Evolutionary conservation across 2,329 filamentous ascomycete genomes (phyloP).

Genomic region (Cordyceps farinosa): DNA sequence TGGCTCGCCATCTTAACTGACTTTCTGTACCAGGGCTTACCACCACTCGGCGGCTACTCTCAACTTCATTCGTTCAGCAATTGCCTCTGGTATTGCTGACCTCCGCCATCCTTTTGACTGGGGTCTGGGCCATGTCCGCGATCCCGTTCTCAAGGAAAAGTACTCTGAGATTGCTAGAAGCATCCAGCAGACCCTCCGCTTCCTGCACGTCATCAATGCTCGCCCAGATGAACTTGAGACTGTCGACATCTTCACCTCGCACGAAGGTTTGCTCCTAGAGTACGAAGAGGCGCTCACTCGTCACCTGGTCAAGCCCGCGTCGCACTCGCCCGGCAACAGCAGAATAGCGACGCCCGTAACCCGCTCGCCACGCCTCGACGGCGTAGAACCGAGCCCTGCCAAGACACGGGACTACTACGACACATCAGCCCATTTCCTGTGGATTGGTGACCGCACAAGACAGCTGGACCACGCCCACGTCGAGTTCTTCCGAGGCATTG

Average conservation of each 20-base stretch:
- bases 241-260: slow-evolving; percentile 91
- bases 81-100: slow-evolving; percentile 87
- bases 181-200: slow-evolving; percentile 85
- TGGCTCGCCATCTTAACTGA: slow-evolving; percentile 8
- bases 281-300: slow-evolving; percentile 90
- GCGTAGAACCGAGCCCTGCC: slow-evolving; percentile 20
- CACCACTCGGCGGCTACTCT: slow-evolving; percentile 92
- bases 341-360: slow-evolving; percentile 27
- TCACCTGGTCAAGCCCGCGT: slow-evolving; percentile 61
- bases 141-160: slow-evolving; percentile 76
- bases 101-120: slow-evolving; percentile 92
- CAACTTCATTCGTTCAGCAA: slow-evolving; percentile 83
- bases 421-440: slow-evolving; percentile 94
- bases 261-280: slow-evolving; percentile 89
- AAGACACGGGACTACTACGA: slow-evolving; percentile 72
- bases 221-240: slow-evolving; percentile 81
- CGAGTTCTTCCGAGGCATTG: slow-evolving; percentile 94
- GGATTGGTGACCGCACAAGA: slow-evolving; percentile 95
- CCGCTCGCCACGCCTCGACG: slow-evolving; percentile 22
- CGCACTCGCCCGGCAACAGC: slow-evolving; percentile 29
- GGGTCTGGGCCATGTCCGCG: slow-evolving; percentile 86
- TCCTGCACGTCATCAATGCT: slow-evolving; percentile 91
- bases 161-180: slow-evolving; percentile 82
- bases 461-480: slow-evolving; percentile 92
- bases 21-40: slow-evolving; percentile 62